Base-by-base conservation (phyloP, 805 yeast species). In the Metschnikowia similis region DNA sequence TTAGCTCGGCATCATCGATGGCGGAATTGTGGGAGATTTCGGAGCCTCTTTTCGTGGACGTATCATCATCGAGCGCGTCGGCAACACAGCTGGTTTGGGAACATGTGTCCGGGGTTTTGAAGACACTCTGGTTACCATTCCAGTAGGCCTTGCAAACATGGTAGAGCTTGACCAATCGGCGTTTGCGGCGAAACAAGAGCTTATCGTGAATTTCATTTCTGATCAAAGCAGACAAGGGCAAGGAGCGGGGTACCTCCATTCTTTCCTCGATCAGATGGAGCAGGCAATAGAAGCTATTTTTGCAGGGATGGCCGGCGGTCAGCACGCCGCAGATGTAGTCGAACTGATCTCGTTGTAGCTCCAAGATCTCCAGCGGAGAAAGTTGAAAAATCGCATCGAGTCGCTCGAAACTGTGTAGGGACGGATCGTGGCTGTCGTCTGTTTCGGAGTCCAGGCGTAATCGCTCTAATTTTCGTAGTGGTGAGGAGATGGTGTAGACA, bases 261-360 rank as follows among this genome's bases (percentile, higher is more conserved):
- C 54, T 34, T 29, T 57, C 55, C n/a, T 47, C 52, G 4, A 53
- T 47, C 52, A 50, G 52, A 36, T 57, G 60, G 2, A n/a, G 21
- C 26, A 34, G 41, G 37, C 60, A 56, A 35, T 53, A 54, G 13
- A 57, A 34, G 41, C 45, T 39, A 36, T 50, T 46, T 36, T 42
- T 37, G 46, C 60, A 57, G 7, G 39, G 34, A 6, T 21, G 36
- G 4, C 58, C 56, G n/a, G 42, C 30, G 6, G 27, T 32, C 5
- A 35, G 14, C 8, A 56, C 59, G 2, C 60, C 60, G 31, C 60
- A 57, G 27, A 57, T 47, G 42, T 56, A 57, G 45, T 57, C 59
- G 6, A 48, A 27, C 16, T 52, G 53, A 8, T 48, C 50, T 27
- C 44, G 48, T 40, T 55, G 51, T n/a, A 56, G 41, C 13, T 48